Conservation (phyloP, 2,329 filamentous ascomycete genomes). For the Apiospora saccharicola region DNA sequence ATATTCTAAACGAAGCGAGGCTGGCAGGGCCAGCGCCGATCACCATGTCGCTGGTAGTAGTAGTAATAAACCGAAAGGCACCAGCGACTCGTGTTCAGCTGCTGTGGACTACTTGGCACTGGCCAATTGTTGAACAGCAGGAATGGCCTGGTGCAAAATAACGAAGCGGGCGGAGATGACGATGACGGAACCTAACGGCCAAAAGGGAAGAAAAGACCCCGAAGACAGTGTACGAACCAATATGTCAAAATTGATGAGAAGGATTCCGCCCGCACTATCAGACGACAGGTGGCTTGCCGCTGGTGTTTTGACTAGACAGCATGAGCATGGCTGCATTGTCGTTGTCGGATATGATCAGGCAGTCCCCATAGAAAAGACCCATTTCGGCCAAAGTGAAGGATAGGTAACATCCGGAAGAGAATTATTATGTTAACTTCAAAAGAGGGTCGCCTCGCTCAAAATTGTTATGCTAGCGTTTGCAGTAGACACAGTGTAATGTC, state of each 20-base stretch:
- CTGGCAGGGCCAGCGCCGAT: constrained; percentile 12
- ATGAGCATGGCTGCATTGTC: constrained; percentile 19
- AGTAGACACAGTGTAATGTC: neutral
- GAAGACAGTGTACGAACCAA: neutral
- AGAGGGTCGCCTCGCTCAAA: neutral
- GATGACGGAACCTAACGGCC: constrained; percentile 9
- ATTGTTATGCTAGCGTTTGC: neutral
- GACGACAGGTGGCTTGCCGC: constrained; percentile 15
- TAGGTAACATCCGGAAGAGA: constrained; percentile 7
- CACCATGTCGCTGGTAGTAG: neutral
- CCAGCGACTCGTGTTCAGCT: constrained; percentile 9
- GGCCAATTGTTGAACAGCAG: neutral
- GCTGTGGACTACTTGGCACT: constrained; percentile 19
- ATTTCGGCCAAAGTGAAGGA: constrained; percentile 10
- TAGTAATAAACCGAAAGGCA: neutral
- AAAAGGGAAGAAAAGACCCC: constrained; percentile 10
- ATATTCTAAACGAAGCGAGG: constrained; percentile 1
- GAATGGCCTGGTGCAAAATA: neutral
- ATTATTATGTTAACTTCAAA: neutral
- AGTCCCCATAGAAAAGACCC: constrained; percentile 3
- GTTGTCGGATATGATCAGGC: neutral
- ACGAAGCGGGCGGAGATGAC: neutral
- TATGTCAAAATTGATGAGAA: neutral
- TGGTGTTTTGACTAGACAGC: constrained; percentile 15
- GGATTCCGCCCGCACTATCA: neutral